Base-by-base conservation (phyloP, 2,329 filamentous ascomycete species). In the Cladosporium sp. region DNA sequence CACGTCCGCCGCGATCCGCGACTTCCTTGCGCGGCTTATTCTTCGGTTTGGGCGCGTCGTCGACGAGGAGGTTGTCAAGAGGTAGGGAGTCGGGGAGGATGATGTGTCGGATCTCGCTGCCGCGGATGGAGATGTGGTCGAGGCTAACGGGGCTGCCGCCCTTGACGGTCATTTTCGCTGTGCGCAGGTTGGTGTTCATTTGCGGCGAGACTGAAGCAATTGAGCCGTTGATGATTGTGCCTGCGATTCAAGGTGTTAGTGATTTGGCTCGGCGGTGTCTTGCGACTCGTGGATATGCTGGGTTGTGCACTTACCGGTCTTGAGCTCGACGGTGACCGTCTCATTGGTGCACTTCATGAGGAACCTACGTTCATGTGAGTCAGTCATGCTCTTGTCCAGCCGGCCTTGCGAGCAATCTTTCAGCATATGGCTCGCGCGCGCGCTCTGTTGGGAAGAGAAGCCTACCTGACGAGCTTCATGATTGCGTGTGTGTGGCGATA, bases 311-410 rank as follows among this genome's bases (percentile, higher is more conserved):
- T 49, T 77, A 93, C 91, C 93, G 82, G 97, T 97, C 74, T 99
- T 99, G 61, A 99, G 80, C 74, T 99, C 93, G 71, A 99, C 88
- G 39, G 92, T 97, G 65, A 97, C 93, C 65, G 93, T 96, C 78
- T 99, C 93, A 73, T 96, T 97, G 73, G 88, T 85, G 73, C 92
- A 97, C 80, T 99, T 99, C 92, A 97, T 97, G 63, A 99, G 79
- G 73, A 99, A 99, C 71, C 93, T 97, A 71, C 59, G 53, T 19
- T 15, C n/a, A 20, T 45, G 54, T 47, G 54, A 48, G 58, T 64
- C 57, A 65, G 58, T 57, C 65, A 67, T 65, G 62, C 64, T 64
- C 56, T 62, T 61, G 51, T 60, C 54, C 37, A 43, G 53, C 61
- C 61, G 65, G 68, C 72, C 71, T 74, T 72, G 56, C 60, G 43